These are phyloP conservation scores for Xylaria grammica DNA, from an alignment of 495 filamentous ascomycete species.

Conservation along the genomic window DNA sequence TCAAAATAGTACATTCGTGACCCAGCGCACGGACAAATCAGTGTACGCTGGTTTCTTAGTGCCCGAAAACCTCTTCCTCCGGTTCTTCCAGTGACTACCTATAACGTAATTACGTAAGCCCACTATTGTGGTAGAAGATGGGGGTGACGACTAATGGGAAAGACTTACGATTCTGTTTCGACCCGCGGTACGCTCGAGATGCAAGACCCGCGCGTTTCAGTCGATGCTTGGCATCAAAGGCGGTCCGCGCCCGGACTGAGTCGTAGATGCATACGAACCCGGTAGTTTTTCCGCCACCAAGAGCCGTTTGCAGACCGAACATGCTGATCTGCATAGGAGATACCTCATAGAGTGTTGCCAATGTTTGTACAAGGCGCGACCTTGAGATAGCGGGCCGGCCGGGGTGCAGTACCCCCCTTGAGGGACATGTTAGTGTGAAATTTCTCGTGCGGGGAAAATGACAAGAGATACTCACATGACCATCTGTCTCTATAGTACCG, in stretches of 20 bases:
- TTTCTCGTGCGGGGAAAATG: not conserved
- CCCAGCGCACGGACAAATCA: not conserved
- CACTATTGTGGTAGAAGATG: slow-evolving; percentile 34
- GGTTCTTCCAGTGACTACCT: slow-evolving; percentile 99
- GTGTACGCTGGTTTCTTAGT: slow-evolving; percentile 72
- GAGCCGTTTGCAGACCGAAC: slow-evolving; percentile 97
- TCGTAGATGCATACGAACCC: slow-evolving; percentile 99
- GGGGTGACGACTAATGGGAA: not conserved
- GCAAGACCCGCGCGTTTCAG: slow-evolving; percentile 89
- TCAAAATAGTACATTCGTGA: not conserved
- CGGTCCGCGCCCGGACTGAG: slow-evolving; percentile 93
- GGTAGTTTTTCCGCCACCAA: slow-evolving; percentile 98
- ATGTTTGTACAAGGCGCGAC: slow-evolving; percentile 93
- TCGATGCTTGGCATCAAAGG: slow-evolving; percentile 98
- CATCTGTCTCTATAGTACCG: slow-evolving; percentile 77
- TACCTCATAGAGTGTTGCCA: slow-evolving; percentile 93
- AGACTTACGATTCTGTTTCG: slow-evolving; percentile 96
- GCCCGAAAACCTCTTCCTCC: slow-evolving; percentile 94
- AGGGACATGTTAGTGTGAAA: slow-evolving; percentile 18
- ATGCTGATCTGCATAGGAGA: slow-evolving; percentile 94
- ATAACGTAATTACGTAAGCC: slow-evolving; percentile 31
- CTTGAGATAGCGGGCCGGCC: slow-evolving; percentile 97
- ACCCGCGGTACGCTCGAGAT: slow-evolving; percentile 90
- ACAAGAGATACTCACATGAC: slow-evolving; percentile 83
- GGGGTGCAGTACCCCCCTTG: slow-evolving; percentile 97